Percentiles rank a stretch among this genome's conserved stretches.
These are phyloP conservation scores for Nemania sp. DNA, from an alignment of 2,329 filamentous ascomycete genomes.

Conservation along the genomic window DNA sequence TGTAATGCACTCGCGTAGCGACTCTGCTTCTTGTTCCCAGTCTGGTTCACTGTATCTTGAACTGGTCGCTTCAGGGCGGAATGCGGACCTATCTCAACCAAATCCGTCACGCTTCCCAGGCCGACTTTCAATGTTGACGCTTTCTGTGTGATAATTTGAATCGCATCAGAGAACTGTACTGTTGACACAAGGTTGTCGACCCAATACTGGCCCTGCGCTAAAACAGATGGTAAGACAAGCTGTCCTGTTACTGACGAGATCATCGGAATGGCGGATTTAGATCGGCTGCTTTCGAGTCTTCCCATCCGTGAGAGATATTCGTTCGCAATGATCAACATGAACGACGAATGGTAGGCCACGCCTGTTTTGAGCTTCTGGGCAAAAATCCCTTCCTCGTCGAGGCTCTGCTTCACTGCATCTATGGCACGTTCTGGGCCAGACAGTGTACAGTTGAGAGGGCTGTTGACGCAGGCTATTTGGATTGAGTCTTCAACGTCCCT, in stretches of 20 bases:
- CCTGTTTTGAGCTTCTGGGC: constrained; percentile 38
- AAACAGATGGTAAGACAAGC: constrained; percentile 2
- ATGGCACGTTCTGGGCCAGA: constrained; percentile 34
- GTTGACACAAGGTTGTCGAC: constrained; percentile 42
- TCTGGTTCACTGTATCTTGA: constrained; percentile 32
- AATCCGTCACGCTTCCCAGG: constrained; percentile 29
- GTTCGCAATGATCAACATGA: constrained; percentile 31
- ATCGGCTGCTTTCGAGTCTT: constrained; percentile 28
- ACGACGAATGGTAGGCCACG: constrained; percentile 36
- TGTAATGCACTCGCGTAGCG: constrained; percentile 30
- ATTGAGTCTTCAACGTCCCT: constrained; percentile 21
- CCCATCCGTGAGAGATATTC: constrained; percentile 33
- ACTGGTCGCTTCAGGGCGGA: constrained; percentile 37
- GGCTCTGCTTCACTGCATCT: constrained; percentile 31
- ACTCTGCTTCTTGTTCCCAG: constrained; percentile 25
- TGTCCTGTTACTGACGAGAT: constrained; percentile 33
- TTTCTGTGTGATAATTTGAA: constrained; percentile 27
- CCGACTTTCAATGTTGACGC: constrained; percentile 33
- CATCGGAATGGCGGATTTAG: constrained; percentile 30
- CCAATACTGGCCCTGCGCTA: constrained; percentile 38
- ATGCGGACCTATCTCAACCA: constrained; percentile 41
- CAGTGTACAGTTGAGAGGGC: constrained; percentile 37
- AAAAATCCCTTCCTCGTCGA: constrained; percentile 35
- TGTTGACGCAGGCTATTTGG: constrained; percentile 41
- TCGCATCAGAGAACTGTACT: constrained; percentile 40